A percentile compares a stretch with the other conserved stretches of the same genome.
Evolutionary conservation across 2,329 filamentous ascomycete species (phyloP).

Genomic region (Penicillium corylophilum): DNA sequence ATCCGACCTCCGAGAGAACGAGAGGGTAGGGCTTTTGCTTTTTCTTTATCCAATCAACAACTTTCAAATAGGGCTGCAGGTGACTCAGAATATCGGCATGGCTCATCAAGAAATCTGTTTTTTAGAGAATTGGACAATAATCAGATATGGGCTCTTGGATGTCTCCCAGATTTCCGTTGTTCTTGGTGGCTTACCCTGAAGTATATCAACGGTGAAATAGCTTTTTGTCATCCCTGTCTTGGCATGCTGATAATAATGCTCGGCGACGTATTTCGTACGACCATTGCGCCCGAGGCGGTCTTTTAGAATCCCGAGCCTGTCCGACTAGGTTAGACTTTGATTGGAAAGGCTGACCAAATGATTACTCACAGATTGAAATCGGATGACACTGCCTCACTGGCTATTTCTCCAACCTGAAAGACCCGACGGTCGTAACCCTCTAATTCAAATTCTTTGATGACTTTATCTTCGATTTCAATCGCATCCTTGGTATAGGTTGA

Average conservation of each 20-base stretch:
- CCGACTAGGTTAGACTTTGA: background rate
- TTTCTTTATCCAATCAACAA: background rate
- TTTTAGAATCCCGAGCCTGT: too few species aligned
- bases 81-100: conserved; percentile 1
- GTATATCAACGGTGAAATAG: background rate
- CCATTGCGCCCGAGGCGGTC: too few species aligned
- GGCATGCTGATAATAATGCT: conserved; percentile 15
- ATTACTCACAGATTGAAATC: background rate
- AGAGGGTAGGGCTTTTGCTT: conserved; percentile 3
- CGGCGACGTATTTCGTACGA: conserved; percentile 9
- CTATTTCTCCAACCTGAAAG: conserved; percentile 6
- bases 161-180: background rate
- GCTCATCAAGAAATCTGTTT: conserved; percentile 8
- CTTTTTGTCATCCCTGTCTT: background rate
- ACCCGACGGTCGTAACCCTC: background rate
- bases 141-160: background rate
- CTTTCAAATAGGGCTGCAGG: background rate
- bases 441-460: too few species aligned
- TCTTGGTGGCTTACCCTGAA: conserved; percentile 1
- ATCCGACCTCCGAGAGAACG: conserved; percentile 9
- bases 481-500: too few species aligned
- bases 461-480: too few species aligned
- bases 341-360: background rate
- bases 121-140: background rate
- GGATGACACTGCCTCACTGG: background rate